These are phyloP conservation scores for Chalciporus sphaerocephalus DNA, from an alignment of 768 basidiomycete species.

Conservation along the genomic window DNA sequence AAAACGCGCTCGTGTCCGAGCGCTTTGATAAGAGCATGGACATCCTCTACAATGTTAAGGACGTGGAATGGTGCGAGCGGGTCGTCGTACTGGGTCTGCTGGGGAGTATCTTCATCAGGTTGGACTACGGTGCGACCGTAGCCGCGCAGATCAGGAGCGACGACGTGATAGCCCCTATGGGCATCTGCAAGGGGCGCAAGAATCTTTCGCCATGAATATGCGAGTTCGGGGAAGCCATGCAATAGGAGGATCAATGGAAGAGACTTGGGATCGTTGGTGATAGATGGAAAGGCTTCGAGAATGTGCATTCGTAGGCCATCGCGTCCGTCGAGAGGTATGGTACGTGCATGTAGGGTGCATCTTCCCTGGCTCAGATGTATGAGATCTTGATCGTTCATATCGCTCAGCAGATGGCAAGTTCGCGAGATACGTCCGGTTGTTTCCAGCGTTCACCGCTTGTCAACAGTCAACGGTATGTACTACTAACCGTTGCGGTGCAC, in stretches of 20 bases:
- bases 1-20: constrained; percentile 46
- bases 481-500: too few relatives aligned
- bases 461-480: too few relatives aligned
- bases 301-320: constrained; percentile 40
- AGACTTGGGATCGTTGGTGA: constrained; percentile 14
- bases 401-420: neutral
- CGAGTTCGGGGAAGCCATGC: constrained; percentile 65
- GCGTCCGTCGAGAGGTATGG: constrained; percentile 43
- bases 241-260: constrained; percentile 52
- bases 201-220: constrained; percentile 62
- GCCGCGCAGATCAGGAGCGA: constrained; percentile 60
- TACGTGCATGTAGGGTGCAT: constrained; percentile 36
- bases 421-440: constrained; percentile 2
- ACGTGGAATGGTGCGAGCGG: constrained; percentile 47
- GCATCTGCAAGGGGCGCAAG: constrained; percentile 45
- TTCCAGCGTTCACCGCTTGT: constrained; percentile 3
- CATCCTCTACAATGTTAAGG: constrained; percentile 49
- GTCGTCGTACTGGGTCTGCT: constrained; percentile 40
- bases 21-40: constrained; percentile 47
- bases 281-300: constrained; percentile 42
- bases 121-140: constrained; percentile 42
- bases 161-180: constrained; percentile 49
- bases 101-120: constrained; percentile 5
- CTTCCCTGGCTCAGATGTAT: constrained; percentile 11
- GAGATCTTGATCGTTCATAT: constrained; percentile 14